Conservation (phyloP, 2,329 filamentous ascomycete genomes). For the Xylaria sp. region DNA sequence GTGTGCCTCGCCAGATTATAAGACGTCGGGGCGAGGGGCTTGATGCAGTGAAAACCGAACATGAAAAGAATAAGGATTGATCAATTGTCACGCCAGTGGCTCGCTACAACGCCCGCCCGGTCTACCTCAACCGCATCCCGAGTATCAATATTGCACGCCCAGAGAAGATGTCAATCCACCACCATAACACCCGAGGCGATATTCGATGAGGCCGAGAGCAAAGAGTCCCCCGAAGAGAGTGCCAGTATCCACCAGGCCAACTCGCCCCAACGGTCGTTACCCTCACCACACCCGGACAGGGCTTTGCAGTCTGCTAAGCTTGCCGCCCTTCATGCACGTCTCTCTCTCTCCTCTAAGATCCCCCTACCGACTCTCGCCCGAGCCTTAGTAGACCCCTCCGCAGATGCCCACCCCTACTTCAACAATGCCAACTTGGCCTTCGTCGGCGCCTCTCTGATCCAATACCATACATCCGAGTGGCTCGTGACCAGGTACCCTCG, state of each 20-base stretch:
- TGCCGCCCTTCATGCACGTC: constrained; percentile 88
- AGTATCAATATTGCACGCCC: constrained; percentile 38
- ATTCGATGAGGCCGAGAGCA: constrained; percentile 40
- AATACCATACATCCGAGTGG: constrained; percentile 89
- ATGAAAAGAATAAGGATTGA: constrained; percentile 72
- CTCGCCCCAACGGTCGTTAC: constrained; percentile 56
- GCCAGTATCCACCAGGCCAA: constrained; percentile 40
- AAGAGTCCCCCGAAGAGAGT: constrained; percentile 34
- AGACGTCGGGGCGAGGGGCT: constrained; percentile 44
- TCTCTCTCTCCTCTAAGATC: constrained; percentile 82
- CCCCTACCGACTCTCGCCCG: constrained; percentile 88
- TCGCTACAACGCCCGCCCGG: constrained; percentile 57
- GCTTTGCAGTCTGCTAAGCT: constrained; percentile 85
- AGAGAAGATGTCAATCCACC: constrained; percentile 45
- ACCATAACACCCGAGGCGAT: constrained; percentile 39
- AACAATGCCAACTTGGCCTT: constrained; percentile 89
- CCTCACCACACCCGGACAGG: constrained; percentile 75
- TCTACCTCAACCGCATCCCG: constrained; percentile 53
- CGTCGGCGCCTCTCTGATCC: constrained; percentile 83
- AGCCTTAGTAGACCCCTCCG: constrained; percentile 84
- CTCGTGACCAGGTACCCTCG: constrained; percentile 90
- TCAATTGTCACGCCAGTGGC: constrained; percentile 69
- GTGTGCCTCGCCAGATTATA: constrained; percentile 40
- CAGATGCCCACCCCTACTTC: constrained; percentile 80
- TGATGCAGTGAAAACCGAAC: constrained; percentile 35